Evolutionary conservation across 495 filamentous ascomycete genomes (phyloP).

Genomic region (Neurospora discreta): DNA sequence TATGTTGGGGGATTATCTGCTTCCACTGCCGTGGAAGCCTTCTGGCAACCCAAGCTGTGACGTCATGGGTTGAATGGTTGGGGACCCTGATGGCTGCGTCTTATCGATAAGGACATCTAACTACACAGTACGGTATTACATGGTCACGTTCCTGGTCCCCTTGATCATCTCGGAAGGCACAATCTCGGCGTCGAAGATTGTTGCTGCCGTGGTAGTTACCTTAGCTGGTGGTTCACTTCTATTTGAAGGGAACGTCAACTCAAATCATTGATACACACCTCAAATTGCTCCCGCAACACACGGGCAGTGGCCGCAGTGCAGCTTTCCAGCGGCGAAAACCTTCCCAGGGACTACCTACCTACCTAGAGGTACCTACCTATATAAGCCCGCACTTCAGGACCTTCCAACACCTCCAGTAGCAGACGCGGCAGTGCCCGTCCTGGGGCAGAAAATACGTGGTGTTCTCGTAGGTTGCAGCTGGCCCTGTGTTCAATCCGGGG

Average conservation of each 20-base stretch:
- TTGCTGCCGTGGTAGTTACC: background rate
- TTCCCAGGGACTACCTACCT: background rate
- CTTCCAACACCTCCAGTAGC: background rate
- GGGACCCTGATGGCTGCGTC: background rate
- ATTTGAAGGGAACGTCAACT: background rate
- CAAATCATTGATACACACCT: background rate
- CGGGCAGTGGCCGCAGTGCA: background rate
- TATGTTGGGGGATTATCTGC: background rate
- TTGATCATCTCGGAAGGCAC: background rate
- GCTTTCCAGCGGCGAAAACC: background rate
- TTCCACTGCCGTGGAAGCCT: too few relatives aligned
- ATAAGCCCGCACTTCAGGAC: background rate
- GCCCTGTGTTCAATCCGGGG: background rate
- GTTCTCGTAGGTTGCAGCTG: background rate
- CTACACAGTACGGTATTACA: too few relatives aligned
- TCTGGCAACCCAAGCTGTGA: background rate
- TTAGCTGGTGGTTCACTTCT: background rate
- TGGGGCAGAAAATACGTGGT: background rate
- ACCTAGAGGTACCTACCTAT: too few relatives aligned
- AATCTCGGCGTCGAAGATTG: background rate
- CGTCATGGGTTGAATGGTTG: background rate
- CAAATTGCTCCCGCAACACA: background rate
- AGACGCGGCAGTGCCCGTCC: background rate
- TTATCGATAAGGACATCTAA: background rate
- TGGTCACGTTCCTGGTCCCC: background rate